A percentile compares a stretch with the other conserved stretches of the same genome.
Conservation (phyloP, 2,329 filamentous ascomycete genomes). For the Aspergillus sp. region DNA sequence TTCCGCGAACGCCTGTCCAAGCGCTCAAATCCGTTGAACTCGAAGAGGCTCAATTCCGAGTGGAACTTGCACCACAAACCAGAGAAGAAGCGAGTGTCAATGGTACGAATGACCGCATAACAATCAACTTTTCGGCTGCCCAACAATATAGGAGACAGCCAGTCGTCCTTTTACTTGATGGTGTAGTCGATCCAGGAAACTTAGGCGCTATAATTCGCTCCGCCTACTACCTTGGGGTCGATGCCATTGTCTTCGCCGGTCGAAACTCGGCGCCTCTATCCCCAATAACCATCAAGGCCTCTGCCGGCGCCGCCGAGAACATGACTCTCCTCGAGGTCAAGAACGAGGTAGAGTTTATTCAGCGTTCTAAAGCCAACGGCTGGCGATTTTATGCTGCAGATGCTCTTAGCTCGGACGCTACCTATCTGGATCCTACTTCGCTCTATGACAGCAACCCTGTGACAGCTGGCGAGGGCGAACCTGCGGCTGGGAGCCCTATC, state of each 20-base stretch:
- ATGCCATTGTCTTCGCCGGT: conserved; percentile 75
- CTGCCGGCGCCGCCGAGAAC: conserved; percentile 81
- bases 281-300: conserved; percentile 79
- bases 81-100: conserved; percentile 74
- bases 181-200: conserved; percentile 79
- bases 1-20: conserved; percentile 70
- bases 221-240: conserved; percentile 85
- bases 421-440: conserved; percentile 20
- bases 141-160: conserved; percentile 32
- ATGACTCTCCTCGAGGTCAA: conserved; percentile 70
- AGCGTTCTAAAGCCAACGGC: conserved; percentile 64
- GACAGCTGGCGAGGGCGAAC: conserved; percentile 23
- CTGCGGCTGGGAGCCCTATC: conserved; percentile 49
- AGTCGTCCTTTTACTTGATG: conserved; percentile 45
- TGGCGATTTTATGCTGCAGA: conserved; percentile 84
- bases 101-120: conserved; percentile 58
- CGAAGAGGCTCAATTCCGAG: conserved; percentile 53
- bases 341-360: conserved; percentile 69
- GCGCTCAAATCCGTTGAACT: conserved; percentile 54
- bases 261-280: conserved; percentile 73
- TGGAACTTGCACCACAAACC: conserved; percentile 67
- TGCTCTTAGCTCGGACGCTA: conserved; percentile 36
- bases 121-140: conserved; percentile 22
- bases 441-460: background rate
- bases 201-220: conserved; percentile 85